Evolutionary conservation across 345 rosid species (phyloP), one percentile per base, ranked within the genome.

Genomic region (Populus alba): DNA sequence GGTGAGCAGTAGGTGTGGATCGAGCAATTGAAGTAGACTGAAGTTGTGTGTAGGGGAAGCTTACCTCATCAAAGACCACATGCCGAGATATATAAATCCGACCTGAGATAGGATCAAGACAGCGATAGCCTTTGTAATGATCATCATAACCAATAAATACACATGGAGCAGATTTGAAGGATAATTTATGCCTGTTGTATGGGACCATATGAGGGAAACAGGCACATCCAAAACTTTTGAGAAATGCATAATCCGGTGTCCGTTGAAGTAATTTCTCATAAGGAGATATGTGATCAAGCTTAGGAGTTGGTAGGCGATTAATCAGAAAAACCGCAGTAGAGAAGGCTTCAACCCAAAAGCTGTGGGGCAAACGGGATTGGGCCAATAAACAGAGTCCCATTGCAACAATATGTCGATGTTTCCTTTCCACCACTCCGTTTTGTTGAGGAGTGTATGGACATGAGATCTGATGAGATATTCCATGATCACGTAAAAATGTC

Each of bases 21-120:
- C 2, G 0, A 4, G 61, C 10, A 55, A 2, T 0, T 55, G 5
- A 9, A 8, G 5, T 8, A 7, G 0, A 8, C 0, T 22, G 1
- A 22, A 1, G 61, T 22, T 55, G 61, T 1, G 2, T 0, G 61
- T 8, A 22, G 5, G 25, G 61, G 25, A 55, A 55, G 23, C 5
- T 22, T 55, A 1, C 12, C 4, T 55, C 12, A 22, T 55, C 1
- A 8, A 55, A 55, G 2, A 22, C 5, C 12, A 55, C 61, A 55
- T 55, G 0, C 0, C 0, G 12, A 22, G 61, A 22, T 8, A 55
- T 22, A 22, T 55, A 55, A 55, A 55, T 2, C 4, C 4, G 1
- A 55, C 61, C 25, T 55, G 3, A 55, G 2, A 55, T 0, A 8
- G 11, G 12, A 55, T 55, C 61, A 55, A 55, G 61, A 55, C 1